Evolutionary conservation across 352 stramenopile species (phyloP).

Genomic region (Thraustochytrium striatum): DNA sequence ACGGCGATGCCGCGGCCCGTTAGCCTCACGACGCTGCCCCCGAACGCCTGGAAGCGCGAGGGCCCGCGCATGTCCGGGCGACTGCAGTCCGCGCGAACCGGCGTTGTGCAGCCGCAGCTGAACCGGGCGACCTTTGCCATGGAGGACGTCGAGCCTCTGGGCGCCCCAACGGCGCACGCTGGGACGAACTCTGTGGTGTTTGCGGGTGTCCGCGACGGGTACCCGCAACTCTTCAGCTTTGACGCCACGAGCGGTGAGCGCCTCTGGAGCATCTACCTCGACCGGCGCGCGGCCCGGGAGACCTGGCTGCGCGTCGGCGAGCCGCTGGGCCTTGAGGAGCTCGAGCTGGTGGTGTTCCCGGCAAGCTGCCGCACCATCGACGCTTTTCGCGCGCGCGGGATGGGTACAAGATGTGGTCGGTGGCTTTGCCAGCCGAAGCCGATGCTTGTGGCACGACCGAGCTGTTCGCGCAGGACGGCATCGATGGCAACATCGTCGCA

Average conservation of each 20-base stretch:
- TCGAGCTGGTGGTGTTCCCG: slow-evolving; percentile 8
- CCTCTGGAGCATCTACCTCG: not conserved
- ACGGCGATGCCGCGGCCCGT: not conserved
- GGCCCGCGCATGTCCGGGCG: not conserved
- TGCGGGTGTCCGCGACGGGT: not conserved
- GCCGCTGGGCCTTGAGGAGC: not conserved
- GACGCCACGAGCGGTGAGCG: not conserved
- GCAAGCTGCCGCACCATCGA: slow-evolving; percentile 20
- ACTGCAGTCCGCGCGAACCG: not conserved
- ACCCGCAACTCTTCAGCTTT: not conserved
- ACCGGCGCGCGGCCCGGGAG: too few species aligned
- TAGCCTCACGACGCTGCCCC: not conserved
- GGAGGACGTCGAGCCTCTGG: too few species aligned
- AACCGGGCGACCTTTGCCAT: too few species aligned
- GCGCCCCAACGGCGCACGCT: not conserved
- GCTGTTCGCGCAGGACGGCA: not conserved
- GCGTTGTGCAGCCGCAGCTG: not conserved
- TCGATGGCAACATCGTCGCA: not conserved
- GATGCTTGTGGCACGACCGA: slow-evolving; percentile 8
- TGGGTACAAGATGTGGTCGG: not conserved
- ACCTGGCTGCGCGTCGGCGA: not conserved
- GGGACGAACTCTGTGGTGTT: not conserved
- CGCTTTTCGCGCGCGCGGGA: slow-evolving; percentile 15
- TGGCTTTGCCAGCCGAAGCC: not conserved
- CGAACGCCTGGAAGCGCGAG: not conserved